phyloP scores from a whole-genome alignment of 2,329 filamentous ascomycete genomes.

The Paracorniculantispora psalliotae region DNA sequence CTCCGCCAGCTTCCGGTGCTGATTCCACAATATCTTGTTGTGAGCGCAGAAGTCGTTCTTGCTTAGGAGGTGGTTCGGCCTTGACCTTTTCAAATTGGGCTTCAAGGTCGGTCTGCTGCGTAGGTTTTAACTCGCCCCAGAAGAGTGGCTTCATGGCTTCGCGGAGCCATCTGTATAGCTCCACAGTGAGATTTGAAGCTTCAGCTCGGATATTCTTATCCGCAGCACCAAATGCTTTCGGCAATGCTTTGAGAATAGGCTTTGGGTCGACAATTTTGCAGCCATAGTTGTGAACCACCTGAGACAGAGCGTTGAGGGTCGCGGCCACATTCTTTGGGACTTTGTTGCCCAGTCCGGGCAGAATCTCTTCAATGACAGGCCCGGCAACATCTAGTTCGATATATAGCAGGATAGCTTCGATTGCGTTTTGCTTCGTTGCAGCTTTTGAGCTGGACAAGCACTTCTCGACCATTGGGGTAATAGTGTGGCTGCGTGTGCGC shows the following conservation, averaged over 20 bases:
- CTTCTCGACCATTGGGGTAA: conserved; percentile 83
- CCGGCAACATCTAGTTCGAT: conserved; percentile 83
- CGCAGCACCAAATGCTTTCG: conserved; percentile 89
- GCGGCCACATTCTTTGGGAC: conserved; percentile 78
- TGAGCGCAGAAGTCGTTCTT: conserved; percentile 79
- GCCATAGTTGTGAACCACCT: conserved; percentile 89
- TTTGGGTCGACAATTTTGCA: conserved; percentile 94
- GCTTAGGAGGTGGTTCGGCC: conserved; percentile 78
- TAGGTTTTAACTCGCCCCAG: conserved; percentile 91
- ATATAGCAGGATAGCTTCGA: conserved; percentile 83
- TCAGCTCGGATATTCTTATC: conserved; percentile 98
- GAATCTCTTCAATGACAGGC: conserved; percentile 83
- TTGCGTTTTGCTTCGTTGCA: conserved; percentile 78
- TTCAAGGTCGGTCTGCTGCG: conserved; percentile 91
- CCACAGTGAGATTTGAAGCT: conserved; percentile 83
- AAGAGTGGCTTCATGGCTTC: conserved; percentile 99
- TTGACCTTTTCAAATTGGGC: conserved; percentile 92
- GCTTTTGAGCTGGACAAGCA: conserved; percentile 82
- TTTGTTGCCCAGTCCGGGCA: conserved; percentile 80
- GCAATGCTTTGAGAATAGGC: conserved; percentile 77
- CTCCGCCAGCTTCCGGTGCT: conserved; percentile 55
- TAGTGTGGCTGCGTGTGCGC: conserved; percentile 69
- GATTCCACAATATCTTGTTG: conserved; percentile 80
- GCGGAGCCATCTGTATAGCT: conserved; percentile 93
- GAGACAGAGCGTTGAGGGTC: conserved; percentile 69